Evolutionary conservation across 257 asterid species (phyloP), one percentile per base, ranked within the genome.

Genomic region (Nyctanthes arbortristis): DNA sequence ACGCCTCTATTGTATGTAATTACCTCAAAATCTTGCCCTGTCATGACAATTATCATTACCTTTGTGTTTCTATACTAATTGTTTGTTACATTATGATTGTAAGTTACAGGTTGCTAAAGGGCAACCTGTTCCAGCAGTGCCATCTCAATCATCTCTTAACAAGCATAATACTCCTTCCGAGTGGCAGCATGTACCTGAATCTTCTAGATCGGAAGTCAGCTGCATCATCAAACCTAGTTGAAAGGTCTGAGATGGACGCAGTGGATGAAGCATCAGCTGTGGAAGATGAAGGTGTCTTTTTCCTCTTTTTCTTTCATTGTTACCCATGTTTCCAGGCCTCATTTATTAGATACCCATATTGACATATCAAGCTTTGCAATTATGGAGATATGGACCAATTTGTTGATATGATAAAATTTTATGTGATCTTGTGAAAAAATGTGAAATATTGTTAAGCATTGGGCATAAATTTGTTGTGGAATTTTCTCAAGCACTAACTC

Each of bases 1-100:
- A 94, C 76, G 99, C 99, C 74, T 94, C 97, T 68, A 89, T 94
- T 76, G 99, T 94, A 91, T 25, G 98, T 75, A 64, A 63, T 69
- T 40, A 45, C 70, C 56, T 54, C 69, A 52, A 34, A 69, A 27
- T 58, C 71, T 75, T 61, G 22, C n/a, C 52, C 36, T 52, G 68
- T 2, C 59, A 43, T 73, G 29, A 29, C 13, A 54, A 57, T 25
- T 34, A n/a, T n/a, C n/a, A 56, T 5, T 43, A 37, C 71, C 36
- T 25, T 35, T 36, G 61, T 32, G 29, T 61, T 33, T 47, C 55
- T 62, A 16, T 66, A 25, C 77, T 74, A 45, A 45, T 69, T 63
- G 47, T 57, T 59, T 55, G 62, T 65, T 68, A 54, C 58, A 45
- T 73, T 55, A 39, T 25, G 24, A 40, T 61, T 74, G 35, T 33